Percentiles rank a stretch among this genome's conserved stretches.
Conservation (phyloP, 306 rosid genomes). For the Crataegus laevigata region DNA sequence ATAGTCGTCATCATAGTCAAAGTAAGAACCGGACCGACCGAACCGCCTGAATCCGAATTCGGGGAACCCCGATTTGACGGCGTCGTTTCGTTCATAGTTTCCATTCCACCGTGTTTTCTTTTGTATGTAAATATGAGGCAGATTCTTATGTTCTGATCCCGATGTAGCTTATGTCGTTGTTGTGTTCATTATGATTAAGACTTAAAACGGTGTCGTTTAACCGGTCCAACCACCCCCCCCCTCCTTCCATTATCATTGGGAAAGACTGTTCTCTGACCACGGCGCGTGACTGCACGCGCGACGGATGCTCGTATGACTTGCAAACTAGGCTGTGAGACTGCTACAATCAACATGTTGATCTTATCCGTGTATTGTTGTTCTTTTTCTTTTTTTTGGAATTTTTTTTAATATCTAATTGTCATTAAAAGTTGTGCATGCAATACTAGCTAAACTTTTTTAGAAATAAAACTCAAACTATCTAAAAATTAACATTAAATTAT, state of each 20-base stretch:
- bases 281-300: constrained; percentile 18
- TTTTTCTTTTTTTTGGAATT: neutral
- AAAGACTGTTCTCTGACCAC: neutral
- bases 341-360: constrained; percentile 9
- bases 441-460: too few species aligned
- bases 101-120: neutral
- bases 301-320: neutral
- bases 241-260: neutral
- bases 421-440: neutral
- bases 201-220: neutral
- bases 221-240: neutral
- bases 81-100: neutral
- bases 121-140: constrained; percentile 42
- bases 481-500: too few species aligned
- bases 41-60: constrained; percentile 17
- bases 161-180: neutral
- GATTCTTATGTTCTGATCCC: neutral
- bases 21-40: constrained; percentile 43
- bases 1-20: constrained; percentile 17
- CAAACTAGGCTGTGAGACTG: neutral
- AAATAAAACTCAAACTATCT: too few species aligned
- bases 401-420: neutral
- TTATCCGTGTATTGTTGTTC: constrained; percentile 5
- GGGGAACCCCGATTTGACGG: neutral
- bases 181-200: neutral